Base-by-base conservation (phyloP, 2,329 filamentous ascomycete species). In the Pseudogymnoascus sp. region DNA sequence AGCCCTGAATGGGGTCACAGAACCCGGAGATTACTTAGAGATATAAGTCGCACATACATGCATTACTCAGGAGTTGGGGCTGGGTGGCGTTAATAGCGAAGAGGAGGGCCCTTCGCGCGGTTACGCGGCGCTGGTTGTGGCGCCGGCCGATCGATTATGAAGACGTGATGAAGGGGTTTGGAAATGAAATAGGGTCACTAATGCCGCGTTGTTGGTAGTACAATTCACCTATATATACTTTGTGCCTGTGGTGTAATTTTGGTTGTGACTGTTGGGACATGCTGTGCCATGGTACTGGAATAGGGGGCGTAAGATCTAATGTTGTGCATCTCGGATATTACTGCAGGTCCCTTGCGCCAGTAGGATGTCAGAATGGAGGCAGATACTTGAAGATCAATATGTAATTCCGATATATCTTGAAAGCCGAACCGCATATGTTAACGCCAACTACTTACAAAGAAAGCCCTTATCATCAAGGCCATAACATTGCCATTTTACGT, bases 1-100 rank as follows among this genome's bases (percentile, higher is more conserved):
- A 56, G 2, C 25, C 25, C 12, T 56, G 50, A 56, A 18, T 1
- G 50, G 11, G n/a, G n/a, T 4, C 25, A 56, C 16, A 33, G n/a
- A 56, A 18, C n/a, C 28, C n/a, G 50, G 10, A 21, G 14, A 31
- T 33, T 12, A 56, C 50, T 56, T 56, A 56, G 50, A 56, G 50
- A 56, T 56, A 56, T 56, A 56, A 33, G 25, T 56, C 25, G 25
- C 50, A 56, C 28, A 56, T 56, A 33, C 50, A 33, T 56, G 50
- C 50, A 56, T 56, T 56, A 14, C n/a, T 56, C 50, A 33, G 50
- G 50, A 56, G 50, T 56, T 56, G 28, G 50, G 50, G 50, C 50
- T 33, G 50, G 50, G 28, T 33, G 50, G 50, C 50, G 50, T 56
- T 56, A 56, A 56, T 56, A 18, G n/a, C 50, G 50, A 56, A 33